Base-by-base conservation (phyloP, 768 basidiomycete species). In the Clathrus columnatus region DNA sequence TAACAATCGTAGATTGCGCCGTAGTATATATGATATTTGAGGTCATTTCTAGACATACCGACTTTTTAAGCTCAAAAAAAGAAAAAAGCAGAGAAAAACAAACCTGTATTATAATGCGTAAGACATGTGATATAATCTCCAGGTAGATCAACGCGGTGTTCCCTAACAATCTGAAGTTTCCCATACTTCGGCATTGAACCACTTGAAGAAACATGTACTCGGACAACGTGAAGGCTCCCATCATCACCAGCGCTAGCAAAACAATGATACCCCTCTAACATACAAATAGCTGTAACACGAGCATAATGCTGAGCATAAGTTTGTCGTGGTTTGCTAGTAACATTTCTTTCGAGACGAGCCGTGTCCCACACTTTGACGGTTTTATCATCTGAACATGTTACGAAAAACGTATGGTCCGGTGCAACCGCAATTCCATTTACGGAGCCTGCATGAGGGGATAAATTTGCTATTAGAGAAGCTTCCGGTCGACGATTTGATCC, bases 341-440 rank as follows among this genome's bases (percentile, higher is more conserved):
- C 90, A 68, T 92, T 97, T 55, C 94, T 79, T 65, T 97, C 95
- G 45, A 98, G 75, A n/a, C 92, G 76, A 7, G 90, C 87, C 1
- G 92, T 65, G 60, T 78, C 76, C 76, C 76, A 77, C 2, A 76
- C 64, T 48, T 69, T 67, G 45, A 76, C 65, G 16, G 65, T 66
- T 7, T 65, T 64, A 52, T 75, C 73, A n/a, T 69, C 65, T 1
- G 73, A 74, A 4, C 69, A 69, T 0, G 74, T 69, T 5, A 70
- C 71, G 56, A 76, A 97, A 75, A 96, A 99, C 66, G 84, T 72
- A 62, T 96, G 91, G 63, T 98, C 96, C 2, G 95, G 94, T 1
- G 95, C 85, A 21, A 93, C 88, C 1, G 85, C 85, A 21, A 98
- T 72, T 7, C 82, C 79, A 2, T 86, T 91, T 56, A 98, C 74